These are phyloP conservation scores for Blastobotrys ciferrii DNA, from an alignment of 1,139 yeast species.

Conservation along the genomic window DNA sequence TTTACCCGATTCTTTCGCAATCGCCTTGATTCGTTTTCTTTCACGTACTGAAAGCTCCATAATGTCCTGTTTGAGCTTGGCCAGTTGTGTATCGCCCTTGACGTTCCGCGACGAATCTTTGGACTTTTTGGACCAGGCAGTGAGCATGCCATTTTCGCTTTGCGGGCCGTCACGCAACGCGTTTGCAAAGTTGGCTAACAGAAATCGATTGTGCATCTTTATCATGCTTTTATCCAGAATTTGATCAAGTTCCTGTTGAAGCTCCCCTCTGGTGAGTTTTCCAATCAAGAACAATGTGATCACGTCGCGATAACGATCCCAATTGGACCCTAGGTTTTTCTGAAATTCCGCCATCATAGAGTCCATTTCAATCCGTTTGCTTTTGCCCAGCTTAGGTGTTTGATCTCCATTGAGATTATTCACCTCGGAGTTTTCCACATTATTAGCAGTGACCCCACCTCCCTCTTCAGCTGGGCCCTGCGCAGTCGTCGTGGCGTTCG, in stretches of 20 bases:
- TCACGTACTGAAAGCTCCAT: constrained; percentile 85
- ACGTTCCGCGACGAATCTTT: constrained; percentile 28
- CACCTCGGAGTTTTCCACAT: neutral
- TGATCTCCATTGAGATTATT: constrained; percentile 3
- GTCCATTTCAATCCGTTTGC: constrained; percentile 64
- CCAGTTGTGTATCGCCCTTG: constrained; percentile 56
- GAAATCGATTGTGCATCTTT: constrained; percentile 73
- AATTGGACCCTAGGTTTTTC: constrained; percentile 62
- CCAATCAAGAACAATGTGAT: constrained; percentile 63
- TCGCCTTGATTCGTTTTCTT: constrained; percentile 77
- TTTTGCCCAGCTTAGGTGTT: constrained; percentile 13
- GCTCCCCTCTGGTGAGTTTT: constrained; percentile 71
- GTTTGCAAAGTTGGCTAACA: constrained; percentile 80
- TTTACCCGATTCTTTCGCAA: constrained; percentile 66
- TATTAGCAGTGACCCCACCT: neutral
- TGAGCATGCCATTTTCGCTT: constrained; percentile 47
- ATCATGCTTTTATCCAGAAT: constrained; percentile 53
- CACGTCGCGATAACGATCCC: constrained; percentile 86
- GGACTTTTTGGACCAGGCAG: constrained; percentile 50
- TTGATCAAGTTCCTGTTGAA: constrained; percentile 54
- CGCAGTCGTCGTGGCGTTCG: constrained; percentile 1
- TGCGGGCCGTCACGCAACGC: constrained; percentile 70
- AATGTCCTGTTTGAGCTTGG: constrained; percentile 78
- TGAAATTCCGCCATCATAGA: constrained; percentile 71
- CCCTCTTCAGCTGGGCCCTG: neutral